Conservation (phyloP, 257 asterid genomes). For the Rubia yunnanensis region DNA sequence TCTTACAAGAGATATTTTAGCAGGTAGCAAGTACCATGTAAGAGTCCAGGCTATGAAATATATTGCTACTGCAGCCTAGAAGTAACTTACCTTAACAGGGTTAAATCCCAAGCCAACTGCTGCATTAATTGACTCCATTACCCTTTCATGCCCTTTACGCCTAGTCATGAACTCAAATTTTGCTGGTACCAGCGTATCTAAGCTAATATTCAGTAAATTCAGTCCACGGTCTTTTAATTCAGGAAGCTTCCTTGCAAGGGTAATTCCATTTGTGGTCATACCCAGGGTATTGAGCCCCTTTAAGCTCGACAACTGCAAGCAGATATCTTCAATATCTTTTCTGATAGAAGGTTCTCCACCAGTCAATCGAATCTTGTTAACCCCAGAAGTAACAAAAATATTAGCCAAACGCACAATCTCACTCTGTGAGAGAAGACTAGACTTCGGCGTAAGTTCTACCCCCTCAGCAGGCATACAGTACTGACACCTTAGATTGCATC, state of each 20-base stretch:
- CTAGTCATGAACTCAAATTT: slow-evolving; percentile 91
- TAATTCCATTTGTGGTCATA: slow-evolving; percentile 85
- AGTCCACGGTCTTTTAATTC: slow-evolving; percentile 73
- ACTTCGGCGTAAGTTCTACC: slow-evolving; percentile 63
- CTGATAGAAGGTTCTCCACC: slow-evolving; percentile 92
- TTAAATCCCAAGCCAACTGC: slow-evolving; percentile 73
- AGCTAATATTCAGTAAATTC: slow-evolving; percentile 71
- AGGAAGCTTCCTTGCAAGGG: slow-evolving; percentile 69
- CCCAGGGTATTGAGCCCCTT: slow-evolving; percentile 74
- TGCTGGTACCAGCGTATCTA: slow-evolving; percentile 90
- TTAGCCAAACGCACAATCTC: slow-evolving; percentile 72
- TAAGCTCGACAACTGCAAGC: slow-evolving; percentile 57
- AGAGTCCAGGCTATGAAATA: background rate
- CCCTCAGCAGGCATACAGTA: slow-evolving; percentile 99
- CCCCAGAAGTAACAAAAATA: slow-evolving; percentile 88
- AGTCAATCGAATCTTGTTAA: slow-evolving; percentile 78
- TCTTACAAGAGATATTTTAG: background rate
- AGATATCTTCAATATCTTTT: slow-evolving; percentile 82
- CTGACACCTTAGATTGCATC: slow-evolving; percentile 90
- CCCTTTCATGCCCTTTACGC: slow-evolving; percentile 89
- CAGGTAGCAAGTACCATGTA: background rate
- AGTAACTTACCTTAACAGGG: slow-evolving; percentile 72
- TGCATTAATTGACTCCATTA: slow-evolving; percentile 68
- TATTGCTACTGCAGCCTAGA: slow-evolving; percentile 2
- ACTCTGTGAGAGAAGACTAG: slow-evolving; percentile 49